Percentiles rank a stretch among this genome's conserved stretches.
Evolutionary conservation across 1,284 basidiomycete species (phyloP).

Genomic region (Entoloma clypeatum): DNA sequence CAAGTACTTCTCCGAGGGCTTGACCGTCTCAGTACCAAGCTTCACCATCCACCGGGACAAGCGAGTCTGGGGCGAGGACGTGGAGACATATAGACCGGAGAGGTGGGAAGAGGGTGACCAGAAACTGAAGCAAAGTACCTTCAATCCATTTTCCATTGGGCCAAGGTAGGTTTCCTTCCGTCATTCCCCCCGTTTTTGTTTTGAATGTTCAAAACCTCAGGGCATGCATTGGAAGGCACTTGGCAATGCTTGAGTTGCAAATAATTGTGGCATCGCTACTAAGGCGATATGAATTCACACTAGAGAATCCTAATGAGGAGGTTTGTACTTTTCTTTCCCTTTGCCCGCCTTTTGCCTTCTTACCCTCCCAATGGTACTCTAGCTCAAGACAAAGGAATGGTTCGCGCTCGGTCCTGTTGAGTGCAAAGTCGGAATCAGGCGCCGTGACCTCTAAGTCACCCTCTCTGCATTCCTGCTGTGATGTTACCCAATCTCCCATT

Average conservation of each 20-base stretch:
- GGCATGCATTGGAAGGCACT: conserved; percentile 71
- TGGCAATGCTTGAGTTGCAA: conserved; percentile 71
- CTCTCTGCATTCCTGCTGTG: neutral
- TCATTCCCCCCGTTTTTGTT: conserved; percentile 7
- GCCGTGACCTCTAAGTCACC: conserved; percentile 35
- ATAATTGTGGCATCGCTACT: conserved; percentile 73
- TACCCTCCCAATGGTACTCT: conserved; percentile 5
- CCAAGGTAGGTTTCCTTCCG: conserved; percentile 51
- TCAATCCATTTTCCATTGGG: conserved; percentile 74
- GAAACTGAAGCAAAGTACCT: conserved; percentile 59
- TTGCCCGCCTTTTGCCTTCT: conserved; percentile 7
- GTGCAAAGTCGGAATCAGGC: conserved; percentile 65
- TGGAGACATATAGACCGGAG: conserved; percentile 74
- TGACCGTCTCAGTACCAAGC: conserved; percentile 69
- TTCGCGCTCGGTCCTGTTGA: conserved; percentile 73
- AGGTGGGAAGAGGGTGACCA: conserved; percentile 74
- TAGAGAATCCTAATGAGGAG: conserved; percentile 51
- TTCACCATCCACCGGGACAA: conserved; percentile 77
- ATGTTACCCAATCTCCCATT: no score
- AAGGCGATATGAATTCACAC: conserved; percentile 67
- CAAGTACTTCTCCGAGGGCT: conserved; percentile 63
- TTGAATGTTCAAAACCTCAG: no score
- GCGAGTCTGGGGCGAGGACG: conserved; percentile 73
- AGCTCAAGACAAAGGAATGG: conserved; percentile 72
- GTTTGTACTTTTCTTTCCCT: conserved; percentile 37